Conservation (phyloP, 2,329 filamentous ascomycete species). For the Neonectria magnoliae region DNA sequence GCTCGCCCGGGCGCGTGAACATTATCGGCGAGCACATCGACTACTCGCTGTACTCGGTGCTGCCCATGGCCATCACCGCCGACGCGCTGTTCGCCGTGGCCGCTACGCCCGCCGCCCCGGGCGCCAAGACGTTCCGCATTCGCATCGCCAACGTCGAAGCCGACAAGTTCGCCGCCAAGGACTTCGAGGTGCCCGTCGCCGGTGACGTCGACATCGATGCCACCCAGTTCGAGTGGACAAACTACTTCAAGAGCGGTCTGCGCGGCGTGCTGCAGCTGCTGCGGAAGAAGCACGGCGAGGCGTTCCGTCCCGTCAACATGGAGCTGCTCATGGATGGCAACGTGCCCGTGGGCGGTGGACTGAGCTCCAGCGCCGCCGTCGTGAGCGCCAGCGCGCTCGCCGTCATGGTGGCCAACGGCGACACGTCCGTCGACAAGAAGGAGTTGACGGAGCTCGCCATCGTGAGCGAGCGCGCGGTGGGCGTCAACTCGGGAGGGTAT, state of each 20-base stretch:
- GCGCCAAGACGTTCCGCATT: slow-evolving; percentile 69
- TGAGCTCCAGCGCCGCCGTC: slow-evolving; percentile 94
- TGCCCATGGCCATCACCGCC: slow-evolving; percentile 94
- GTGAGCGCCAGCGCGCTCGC: slow-evolving; percentile 90
- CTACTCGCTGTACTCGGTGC: slow-evolving; percentile 94
- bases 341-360: slow-evolving; percentile 89
- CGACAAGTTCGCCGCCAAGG: slow-evolving; percentile 77
- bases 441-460: slow-evolving; percentile 93
- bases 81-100: slow-evolving; percentile 89
- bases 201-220: slow-evolving; percentile 83
- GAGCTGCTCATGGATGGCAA: slow-evolving; percentile 90
- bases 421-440: slow-evolving; percentile 84
- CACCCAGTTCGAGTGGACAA: slow-evolving; percentile 90
- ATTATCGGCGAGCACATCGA: slow-evolving; percentile 99
- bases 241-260: slow-evolving; percentile 96
- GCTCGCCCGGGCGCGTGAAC: slow-evolving; percentile 94
- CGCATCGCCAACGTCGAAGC: slow-evolving; percentile 83
- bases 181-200: slow-evolving; percentile 75
- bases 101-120: slow-evolving; percentile 60
- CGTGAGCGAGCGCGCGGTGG: slow-evolving; percentile 91
- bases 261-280: slow-evolving; percentile 83
- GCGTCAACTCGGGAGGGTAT: slow-evolving; percentile 94
- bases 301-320: slow-evolving; percentile 77
- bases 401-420: slow-evolving; percentile 86
- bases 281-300: slow-evolving; percentile 69